These are phyloP conservation scores for Salix suchowensis DNA, from an alignment of 345 rosid species.

Conservation along the genomic window DNA sequence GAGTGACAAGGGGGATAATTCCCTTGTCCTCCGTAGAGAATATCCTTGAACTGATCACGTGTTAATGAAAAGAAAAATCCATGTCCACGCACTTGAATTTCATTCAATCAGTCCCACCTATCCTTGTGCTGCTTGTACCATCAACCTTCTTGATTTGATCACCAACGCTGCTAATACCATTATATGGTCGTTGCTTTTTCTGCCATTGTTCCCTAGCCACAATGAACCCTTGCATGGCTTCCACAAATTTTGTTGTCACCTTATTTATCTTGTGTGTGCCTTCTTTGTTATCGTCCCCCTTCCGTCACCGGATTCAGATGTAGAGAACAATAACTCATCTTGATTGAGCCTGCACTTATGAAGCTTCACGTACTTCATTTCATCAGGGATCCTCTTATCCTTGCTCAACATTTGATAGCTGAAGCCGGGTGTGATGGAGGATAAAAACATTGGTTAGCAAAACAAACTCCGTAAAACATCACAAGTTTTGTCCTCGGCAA, in stretches of 20 bases:
- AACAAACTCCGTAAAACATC: background rate
- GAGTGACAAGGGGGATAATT: background rate
- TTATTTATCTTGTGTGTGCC: background rate
- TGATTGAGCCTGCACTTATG: background rate
- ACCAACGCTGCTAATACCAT: background rate
- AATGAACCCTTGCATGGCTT: background rate
- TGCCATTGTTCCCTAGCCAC: background rate
- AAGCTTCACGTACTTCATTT: background rate
- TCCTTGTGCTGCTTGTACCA: background rate
- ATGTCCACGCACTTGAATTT: background rate
- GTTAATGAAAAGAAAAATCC: background rate
- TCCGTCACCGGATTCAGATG: background rate
- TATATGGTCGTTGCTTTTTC: background rate
- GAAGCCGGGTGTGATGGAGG: background rate
- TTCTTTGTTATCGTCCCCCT: background rate
- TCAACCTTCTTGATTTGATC: background rate
- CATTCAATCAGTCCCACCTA: background rate
- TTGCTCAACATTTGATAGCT: background rate
- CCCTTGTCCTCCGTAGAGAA: background rate
- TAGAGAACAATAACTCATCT: background rate
- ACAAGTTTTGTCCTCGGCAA: background rate
- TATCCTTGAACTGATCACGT: background rate
- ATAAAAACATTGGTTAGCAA: background rate
- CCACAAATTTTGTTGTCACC: background rate
- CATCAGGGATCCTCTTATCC: background rate